phyloP scores from a whole-genome alignment of 129 eudicot genomes.

The Flaveria ramosissima region DNA sequence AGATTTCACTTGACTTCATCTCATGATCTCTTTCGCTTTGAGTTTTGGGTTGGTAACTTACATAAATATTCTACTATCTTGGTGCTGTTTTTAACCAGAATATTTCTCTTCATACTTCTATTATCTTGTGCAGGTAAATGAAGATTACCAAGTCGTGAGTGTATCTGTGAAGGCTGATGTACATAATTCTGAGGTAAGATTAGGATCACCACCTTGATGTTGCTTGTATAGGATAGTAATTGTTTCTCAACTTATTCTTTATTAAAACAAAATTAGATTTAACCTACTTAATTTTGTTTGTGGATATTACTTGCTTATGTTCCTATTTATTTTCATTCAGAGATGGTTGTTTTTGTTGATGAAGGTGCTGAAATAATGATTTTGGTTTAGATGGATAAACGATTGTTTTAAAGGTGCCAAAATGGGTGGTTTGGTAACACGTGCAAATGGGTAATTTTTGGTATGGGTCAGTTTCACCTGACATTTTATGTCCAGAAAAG shows the following conservation, averaged over 20 bases:
- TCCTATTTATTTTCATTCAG: conserved; percentile 12
- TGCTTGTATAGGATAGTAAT: conserved; percentile 18
- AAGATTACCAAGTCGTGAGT: conserved; percentile 79
- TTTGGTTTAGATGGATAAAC: background rate
- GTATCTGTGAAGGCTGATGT: conserved; percentile 67
- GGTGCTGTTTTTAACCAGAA: background rate
- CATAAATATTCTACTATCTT: conserved; percentile 16
- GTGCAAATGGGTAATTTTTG: background rate
- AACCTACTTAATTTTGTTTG: conserved; percentile 10
- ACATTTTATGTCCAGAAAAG: background rate
- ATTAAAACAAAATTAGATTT: background rate
- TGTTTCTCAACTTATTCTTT: background rate
- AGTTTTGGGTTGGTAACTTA: conserved; percentile 80
- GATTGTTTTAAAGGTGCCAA: background rate
- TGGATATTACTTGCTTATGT: conserved; percentile 21
- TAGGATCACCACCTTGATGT: conserved; percentile 15
- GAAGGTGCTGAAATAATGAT: background rate
- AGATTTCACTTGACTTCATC: conserved; percentile 71
- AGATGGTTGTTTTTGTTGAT: conserved; percentile 16
- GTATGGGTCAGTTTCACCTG: background rate
- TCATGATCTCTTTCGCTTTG: conserved; percentile 85
- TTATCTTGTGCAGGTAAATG: conserved; percentile 58
- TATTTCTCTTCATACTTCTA: background rate
- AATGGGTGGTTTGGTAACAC: background rate
- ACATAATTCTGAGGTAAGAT: conserved; percentile 62